A percentile compares a stretch with the other conserved stretches of the same genome.
These are phyloP conservation scores for Linanthus parryae DNA, from an alignment of 148 eudicot species.

Conservation along the genomic window DNA sequence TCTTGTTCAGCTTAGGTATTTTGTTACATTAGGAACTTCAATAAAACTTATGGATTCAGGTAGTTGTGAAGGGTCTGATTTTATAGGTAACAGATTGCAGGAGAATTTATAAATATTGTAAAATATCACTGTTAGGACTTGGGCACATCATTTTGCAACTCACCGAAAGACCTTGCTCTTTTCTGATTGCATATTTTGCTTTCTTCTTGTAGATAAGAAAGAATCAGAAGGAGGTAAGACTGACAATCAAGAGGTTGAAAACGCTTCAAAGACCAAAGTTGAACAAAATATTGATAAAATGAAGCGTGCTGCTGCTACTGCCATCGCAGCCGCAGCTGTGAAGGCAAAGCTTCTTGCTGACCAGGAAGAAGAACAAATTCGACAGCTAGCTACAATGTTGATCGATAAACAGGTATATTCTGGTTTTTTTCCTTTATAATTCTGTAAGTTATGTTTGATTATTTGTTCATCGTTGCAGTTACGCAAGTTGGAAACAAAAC, in stretches of 20 bases:
- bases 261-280: conserved; percentile 21
- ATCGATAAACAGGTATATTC: conserved; percentile 86
- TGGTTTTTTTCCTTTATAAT: not conserved
- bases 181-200: not conserved
- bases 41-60: too few relatives aligned
- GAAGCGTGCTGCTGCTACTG: conserved; percentile 71
- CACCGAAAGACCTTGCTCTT: not conserved
- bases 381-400: conserved; percentile 62
- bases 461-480: conserved; percentile 36
- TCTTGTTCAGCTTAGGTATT: too few relatives aligned
- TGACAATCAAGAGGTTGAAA: conserved; percentile 29
- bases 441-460: conserved; percentile 1
- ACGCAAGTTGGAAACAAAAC: conserved; percentile 78
- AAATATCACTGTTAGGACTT: too few relatives aligned
- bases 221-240: conserved; percentile 27
- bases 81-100: not conserved
- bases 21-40: too few relatives aligned
- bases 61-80: too few relatives aligned
- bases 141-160: not conserved
- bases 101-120: too few relatives aligned
- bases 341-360: conserved; percentile 91
- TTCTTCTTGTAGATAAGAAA: conserved; percentile 24
- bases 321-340: conserved; percentile 88
- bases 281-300: conserved; percentile 38
- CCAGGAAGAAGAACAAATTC: conserved; percentile 89